Base-by-base conservation (phyloP, 2,329 filamentous ascomycete species). In the Trichoderma brevicompactum region DNA sequence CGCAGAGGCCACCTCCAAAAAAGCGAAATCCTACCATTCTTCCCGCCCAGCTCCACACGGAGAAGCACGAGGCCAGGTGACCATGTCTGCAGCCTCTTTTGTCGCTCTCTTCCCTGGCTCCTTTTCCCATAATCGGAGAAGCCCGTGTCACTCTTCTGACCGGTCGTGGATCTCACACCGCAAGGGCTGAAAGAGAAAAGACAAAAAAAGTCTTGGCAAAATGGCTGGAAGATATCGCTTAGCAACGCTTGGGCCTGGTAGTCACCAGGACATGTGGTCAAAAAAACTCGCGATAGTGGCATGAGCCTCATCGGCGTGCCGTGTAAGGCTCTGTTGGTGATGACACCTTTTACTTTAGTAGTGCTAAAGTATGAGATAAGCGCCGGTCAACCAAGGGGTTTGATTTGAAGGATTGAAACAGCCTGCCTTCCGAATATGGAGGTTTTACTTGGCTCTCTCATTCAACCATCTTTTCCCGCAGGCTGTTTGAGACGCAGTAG, bases 201-300 rank as follows among this genome's bases (percentile, higher is more conserved):
- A 40, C 9, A 19, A 36, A 34, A 36, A 34, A 32, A 17, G 48
- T 28, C 23, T 62, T 62, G 58, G 58, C 58, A 53, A 44, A 44
- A 52, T 34, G 48, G 58, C 58, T 62, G 58, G 38, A 53, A 34
- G 58, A 62, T 62, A 44, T 62, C 58, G 58, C 48, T 62, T 62
- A 52, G n/a, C 2, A 32, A 34, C 56, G 58, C 58, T 53, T 34
- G 48, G 48, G 15, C 58, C 56, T 49, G 15, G 48, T 32, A 61
- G 46, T 48, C 19, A 19, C 58, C 36, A 38, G 44, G 36, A 13
- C 5, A 19, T 10, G 19, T 50, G 19, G 58, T 43, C 58, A 50
- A 28, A 5, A 34, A 32, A 50, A 43, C 58, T 62, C 58, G 38
- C 38, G 48, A 62, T 62, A n/a, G 36, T 50, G 58, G 48, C 48